A percentile compares a stretch with the other conserved stretches of the same genome.
phyloP scores from a whole-genome alignment of 176 grass and related monocot genomes.

The Oryza brachyantha region DNA sequence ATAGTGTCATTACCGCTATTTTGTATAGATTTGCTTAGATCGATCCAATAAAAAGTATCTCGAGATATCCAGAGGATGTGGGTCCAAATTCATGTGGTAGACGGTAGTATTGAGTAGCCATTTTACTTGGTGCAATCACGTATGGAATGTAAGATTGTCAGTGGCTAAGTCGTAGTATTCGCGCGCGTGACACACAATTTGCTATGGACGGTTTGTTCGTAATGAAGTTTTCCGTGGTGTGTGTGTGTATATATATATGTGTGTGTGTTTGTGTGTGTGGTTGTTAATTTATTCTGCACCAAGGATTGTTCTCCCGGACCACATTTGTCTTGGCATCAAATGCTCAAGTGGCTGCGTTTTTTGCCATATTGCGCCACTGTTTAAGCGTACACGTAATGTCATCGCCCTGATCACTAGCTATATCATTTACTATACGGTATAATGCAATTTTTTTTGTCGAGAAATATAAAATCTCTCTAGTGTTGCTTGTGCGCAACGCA shows the following conservation, averaged over 20 bases:
- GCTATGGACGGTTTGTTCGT: not conserved
- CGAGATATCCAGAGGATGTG: too few relatives aligned
- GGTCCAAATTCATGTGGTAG: too few relatives aligned
- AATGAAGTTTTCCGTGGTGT: not conserved
- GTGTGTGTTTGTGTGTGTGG: not conserved
- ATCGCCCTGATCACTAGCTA: not conserved
- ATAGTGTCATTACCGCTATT: too few relatives aligned
- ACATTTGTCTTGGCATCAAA: constrained; percentile 37
- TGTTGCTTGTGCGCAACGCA: not conserved
- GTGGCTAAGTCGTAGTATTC: not conserved
- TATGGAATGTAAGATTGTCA: not conserved
- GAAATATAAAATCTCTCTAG: not conserved
- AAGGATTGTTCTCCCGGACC: constrained; percentile 28
- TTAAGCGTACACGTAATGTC: constrained; percentile 12
- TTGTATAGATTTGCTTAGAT: too few relatives aligned
- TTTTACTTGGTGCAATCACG: not conserved
- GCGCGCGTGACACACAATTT: not conserved
- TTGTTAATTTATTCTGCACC: constrained; percentile 17
- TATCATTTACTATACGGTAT: not conserved
- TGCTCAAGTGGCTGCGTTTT: constrained; percentile 35
- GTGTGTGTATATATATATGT: too few relatives aligned
- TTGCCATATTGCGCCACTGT: not conserved
- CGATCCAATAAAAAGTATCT: too few relatives aligned
- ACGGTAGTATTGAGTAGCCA: not conserved
- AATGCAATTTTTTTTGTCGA: not conserved